Percentiles rank a stretch among this genome's conserved stretches.
These are phyloP conservation scores for Fusarium citri DNA, from an alignment of 2,329 filamentous ascomycete genomes.

Conservation along the genomic window DNA sequence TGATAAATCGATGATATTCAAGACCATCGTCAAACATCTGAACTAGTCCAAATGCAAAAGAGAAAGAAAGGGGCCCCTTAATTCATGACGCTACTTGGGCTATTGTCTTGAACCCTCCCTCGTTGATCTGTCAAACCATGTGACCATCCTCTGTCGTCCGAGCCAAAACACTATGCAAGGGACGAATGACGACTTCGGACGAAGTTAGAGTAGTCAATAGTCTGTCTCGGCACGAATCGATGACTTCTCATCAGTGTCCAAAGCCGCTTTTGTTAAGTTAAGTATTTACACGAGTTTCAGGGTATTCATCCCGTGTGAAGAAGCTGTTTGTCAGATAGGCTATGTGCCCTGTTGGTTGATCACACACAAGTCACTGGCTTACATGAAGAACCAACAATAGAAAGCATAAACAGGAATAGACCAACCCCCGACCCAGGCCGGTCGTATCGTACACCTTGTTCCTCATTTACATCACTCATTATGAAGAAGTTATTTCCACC, in stretches of 20 bases:
- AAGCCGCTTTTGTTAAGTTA: too few relatives aligned
- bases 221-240: neutral
- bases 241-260: neutral
- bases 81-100: neutral
- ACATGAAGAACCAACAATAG: neutral
- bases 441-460: neutral
- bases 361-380: neutral
- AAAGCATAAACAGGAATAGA: neutral
- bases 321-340: neutral
- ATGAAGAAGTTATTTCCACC: neutral
- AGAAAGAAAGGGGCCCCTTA: neutral
- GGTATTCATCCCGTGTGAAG: neutral
- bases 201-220: neutral
- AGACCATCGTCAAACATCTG: neutral
- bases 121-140: neutral
- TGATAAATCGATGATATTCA: neutral
- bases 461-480: neutral
- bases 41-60: neutral
- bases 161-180: conserved; percentile 23
- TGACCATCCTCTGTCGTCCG: neutral
- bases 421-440: neutral
- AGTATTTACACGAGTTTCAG: neutral
- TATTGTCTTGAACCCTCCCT: neutral
- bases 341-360: neutral
- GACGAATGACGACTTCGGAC: neutral